These are phyloP conservation scores for Extremus antarcticus DNA, from an alignment of 495 filamentous ascomycete species.

Conservation along the genomic window DNA sequence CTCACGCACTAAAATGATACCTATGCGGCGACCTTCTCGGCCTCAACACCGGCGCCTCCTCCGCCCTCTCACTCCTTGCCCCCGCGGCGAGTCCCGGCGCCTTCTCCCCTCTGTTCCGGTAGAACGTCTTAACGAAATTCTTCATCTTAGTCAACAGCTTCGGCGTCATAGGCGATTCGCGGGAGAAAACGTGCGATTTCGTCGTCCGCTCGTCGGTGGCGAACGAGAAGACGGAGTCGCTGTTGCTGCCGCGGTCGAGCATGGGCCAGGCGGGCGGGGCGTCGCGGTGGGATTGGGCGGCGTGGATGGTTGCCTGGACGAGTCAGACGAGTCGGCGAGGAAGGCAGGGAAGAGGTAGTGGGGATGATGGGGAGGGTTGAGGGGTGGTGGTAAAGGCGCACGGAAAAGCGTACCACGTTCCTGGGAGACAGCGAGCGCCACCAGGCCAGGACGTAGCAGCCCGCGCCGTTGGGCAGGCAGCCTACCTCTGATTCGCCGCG, in stretches of 20 bases:
- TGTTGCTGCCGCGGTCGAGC: background rate
- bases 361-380: no score
- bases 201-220: constrained; percentile 19
- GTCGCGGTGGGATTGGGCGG: constrained; percentile 2
- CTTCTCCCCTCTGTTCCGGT: background rate
- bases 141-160: constrained; percentile 2
- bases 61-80: background rate
- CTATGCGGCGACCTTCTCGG: constrained; percentile 8
- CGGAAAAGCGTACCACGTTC: background rate
- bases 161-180: background rate
- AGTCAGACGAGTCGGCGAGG: background rate
- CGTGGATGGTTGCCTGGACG: constrained; percentile 3
- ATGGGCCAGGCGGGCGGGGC: constrained; percentile 13
- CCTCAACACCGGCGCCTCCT: constrained; percentile 15
- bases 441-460: constrained; percentile 12
- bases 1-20: constrained; percentile 5
- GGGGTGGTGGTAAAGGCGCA: background rate
- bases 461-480: background rate
- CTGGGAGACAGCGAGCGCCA: background rate
- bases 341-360: background rate
- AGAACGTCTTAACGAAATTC: constrained; percentile 1
- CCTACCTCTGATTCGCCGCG: constrained; percentile 18
- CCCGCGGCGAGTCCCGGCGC: no score
- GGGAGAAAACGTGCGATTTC: background rate
- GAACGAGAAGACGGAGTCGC: background rate